A percentile compares a stretch with the other conserved stretches of the same genome.
Evolutionary conservation across 2,329 filamentous ascomycete genomes (phyloP).

Genomic region (Penicillium sp.): DNA sequence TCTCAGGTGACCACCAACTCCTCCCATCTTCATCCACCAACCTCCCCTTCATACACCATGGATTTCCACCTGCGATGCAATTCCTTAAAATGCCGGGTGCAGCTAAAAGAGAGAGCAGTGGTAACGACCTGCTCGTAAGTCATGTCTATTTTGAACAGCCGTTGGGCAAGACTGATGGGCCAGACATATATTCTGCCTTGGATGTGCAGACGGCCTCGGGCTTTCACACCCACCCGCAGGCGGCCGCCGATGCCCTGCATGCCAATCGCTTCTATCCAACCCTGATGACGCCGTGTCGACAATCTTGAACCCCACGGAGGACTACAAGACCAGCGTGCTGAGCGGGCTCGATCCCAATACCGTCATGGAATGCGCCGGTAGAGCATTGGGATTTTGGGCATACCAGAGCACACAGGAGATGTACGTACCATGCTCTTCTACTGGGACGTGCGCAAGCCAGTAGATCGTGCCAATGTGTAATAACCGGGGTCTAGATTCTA

Average conservation of each 20-base stretch:
- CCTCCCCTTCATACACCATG: conserved; percentile 49
- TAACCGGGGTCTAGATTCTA: conserved; percentile 55
- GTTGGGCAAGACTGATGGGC: conserved; percentile 7
- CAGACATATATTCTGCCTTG: conserved; percentile 80
- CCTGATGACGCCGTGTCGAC: conserved; percentile 71
- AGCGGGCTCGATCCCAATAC: conserved; percentile 74
- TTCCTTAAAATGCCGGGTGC: conserved; percentile 66
- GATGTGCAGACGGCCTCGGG: conserved; percentile 64
- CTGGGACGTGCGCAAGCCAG: background rate
- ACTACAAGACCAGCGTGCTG: conserved; percentile 82
- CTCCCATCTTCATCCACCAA: conserved; percentile 6
- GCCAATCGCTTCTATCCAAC: conserved; percentile 61
- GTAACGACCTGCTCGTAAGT: conserved; percentile 83
- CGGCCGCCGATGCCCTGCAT: conserved; percentile 68
- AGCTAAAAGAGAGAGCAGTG: conserved; percentile 66
- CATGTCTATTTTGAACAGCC: background rate
- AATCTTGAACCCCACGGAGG: conserved; percentile 72
- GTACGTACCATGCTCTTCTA: conserved; percentile 41
- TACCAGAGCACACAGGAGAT: conserved; percentile 84
- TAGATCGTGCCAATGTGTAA: background rate
- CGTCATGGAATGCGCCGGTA: conserved; percentile 81
- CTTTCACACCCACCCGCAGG: conserved; percentile 55
- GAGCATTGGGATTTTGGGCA: conserved; percentile 76
- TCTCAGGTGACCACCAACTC: conserved; percentile 10
- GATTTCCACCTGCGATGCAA: conserved; percentile 76